Base-by-base conservation (phyloP, 441 rosid species). In the Pelargonium fulgidum region DNA sequence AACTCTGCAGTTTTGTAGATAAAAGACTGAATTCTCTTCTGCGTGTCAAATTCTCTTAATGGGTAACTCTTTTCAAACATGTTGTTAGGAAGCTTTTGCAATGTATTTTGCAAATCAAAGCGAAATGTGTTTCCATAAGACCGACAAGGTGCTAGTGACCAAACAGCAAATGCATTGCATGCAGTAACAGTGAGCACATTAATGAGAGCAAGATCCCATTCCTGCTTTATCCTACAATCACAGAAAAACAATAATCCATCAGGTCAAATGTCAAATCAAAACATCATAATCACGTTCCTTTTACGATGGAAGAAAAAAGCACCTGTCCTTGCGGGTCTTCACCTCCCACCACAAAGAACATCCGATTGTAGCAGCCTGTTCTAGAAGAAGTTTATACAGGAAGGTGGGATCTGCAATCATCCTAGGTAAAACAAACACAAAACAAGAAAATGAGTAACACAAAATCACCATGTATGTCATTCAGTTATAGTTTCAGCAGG, bases 401-500 rank as follows among this genome's bases (percentile, higher is more conserved):
- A 94, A 90, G 70, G 96, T 85, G 72, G 98, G 98, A 86, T 94
- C 98, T 48, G 98, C 98, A 67, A 92, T 80, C 97, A 94, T 90
- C 88, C 99, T 94, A 84, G 29, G 22, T 58, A 20, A 59, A 20
- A 59, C 12, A 20, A 14, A 14, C 59, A 52, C 4, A 1, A 4
- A 14, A 7, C 11, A 41, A 41, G 44, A 41, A 41, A 7, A 41
- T 8, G 11, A 41, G 11, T 7, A 41, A 41, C 44, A 41, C 44
- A 41, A 41, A 41, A 41, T 41, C 44, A 41, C 10, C 44, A 41
- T 8, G 44, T 41, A 41, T 41, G 44, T 41, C 44, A 41, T 41
- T 41, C 44, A 41, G 8, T 41, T 7, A 7, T 41, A 41, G 44
- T 41, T 41, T 41, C 44, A 41, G 44, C 44, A 41, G 44, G 44